Evolutionary conservation across 2,329 filamentous ascomycete species (phyloP).

Genomic region (Amylocarpus encephaloides): DNA sequence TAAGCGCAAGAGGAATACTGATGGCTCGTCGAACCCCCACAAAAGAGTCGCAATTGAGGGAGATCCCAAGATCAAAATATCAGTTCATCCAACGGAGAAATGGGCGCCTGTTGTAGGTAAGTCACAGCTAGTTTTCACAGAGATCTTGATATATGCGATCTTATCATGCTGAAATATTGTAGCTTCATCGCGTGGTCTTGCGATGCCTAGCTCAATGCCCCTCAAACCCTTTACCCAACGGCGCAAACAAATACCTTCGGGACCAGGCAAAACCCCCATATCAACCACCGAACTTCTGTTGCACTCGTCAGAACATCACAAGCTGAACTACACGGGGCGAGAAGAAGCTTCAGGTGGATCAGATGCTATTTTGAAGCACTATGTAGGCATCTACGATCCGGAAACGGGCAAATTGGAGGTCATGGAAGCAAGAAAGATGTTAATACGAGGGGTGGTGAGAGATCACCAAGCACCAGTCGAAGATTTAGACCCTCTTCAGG

Average conservation of each 20-base stretch:
- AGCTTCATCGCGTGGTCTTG: constrained; percentile 33
- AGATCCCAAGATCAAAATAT: constrained; percentile 37
- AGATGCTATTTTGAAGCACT: constrained; percentile 51
- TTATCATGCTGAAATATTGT: constrained; percentile 1
- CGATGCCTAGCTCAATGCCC: constrained; percentile 28
- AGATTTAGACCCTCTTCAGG: constrained; percentile 35
- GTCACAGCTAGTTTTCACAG: constrained; percentile 8
- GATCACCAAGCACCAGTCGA: constrained; percentile 46
- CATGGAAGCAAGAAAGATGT: constrained; percentile 58
- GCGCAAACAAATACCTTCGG: constrained; percentile 22
- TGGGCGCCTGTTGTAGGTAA: constrained; percentile 51
- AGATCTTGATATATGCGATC: no score
- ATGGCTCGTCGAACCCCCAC: constrained; percentile 37
- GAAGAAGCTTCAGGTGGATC: constrained; percentile 41
- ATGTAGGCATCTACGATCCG: constrained; percentile 58
- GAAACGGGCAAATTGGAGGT: constrained; percentile 53
- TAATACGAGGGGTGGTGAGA: constrained; percentile 50
- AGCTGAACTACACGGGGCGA: constrained; percentile 53
- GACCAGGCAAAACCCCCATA: constrained; percentile 23
- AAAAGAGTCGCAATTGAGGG: constrained; percentile 45
- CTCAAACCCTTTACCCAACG: constrained; percentile 30
- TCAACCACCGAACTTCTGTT: constrained; percentile 45
- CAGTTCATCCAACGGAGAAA: constrained; percentile 39
- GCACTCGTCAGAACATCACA: constrained; percentile 50
- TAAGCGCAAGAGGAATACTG: constrained; percentile 49